phyloP scores from a whole-genome alignment of 805 yeast genomes.

The Saturnispora hagleri region DNA sequence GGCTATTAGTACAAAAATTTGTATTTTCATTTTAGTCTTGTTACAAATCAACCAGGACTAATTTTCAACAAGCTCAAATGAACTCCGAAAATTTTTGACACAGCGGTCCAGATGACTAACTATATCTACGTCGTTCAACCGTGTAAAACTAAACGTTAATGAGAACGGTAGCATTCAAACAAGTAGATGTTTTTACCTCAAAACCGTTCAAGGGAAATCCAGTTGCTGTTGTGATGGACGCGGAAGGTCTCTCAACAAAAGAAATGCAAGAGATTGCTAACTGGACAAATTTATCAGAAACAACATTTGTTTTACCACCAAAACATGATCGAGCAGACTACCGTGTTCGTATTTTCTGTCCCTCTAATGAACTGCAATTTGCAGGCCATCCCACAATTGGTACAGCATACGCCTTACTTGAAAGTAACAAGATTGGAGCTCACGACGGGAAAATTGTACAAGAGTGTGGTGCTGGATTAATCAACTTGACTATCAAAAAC shows the following conservation, averaged over 20 bases:
- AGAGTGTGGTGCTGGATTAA: constrained; percentile 37
- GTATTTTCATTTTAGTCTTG: no score
- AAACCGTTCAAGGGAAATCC: constrained; percentile 41
- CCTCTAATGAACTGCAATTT: constrained; percentile 41
- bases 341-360: constrained; percentile 41
- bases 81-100: no score
- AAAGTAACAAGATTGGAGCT: constrained; percentile 14
- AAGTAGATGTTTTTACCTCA: constrained; percentile 36
- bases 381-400: constrained; percentile 63
- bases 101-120: no score
- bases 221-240: constrained; percentile 43
- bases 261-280: constrained; percentile 40
- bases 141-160: no score
- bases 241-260: constrained; percentile 29
- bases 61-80: no score
- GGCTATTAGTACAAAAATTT: no score
- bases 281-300: constrained; percentile 57
- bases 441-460: constrained; percentile 28
- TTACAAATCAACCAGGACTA: no score
- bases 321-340: constrained; percentile 34
- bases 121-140: no score
- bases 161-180: constrained; percentile 14
- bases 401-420: constrained; percentile 37
- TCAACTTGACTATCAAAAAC: background rate
- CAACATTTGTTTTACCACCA: constrained; percentile 41